Evolutionary conservation across 2,329 filamentous ascomycete species (phyloP), one percentile per base, ranked within the genome.

Genomic region (Talaromyces sp.): DNA sequence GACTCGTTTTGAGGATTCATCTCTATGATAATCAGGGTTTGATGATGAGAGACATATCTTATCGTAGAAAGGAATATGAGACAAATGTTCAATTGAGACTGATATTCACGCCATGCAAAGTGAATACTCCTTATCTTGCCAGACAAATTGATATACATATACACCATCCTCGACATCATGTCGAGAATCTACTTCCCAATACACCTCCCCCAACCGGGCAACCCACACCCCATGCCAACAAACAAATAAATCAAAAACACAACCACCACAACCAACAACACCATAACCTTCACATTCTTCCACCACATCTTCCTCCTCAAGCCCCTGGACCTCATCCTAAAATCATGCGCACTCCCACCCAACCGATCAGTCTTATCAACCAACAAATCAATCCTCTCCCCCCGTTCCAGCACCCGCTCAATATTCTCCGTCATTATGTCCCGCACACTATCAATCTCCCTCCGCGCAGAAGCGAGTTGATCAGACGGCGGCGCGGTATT

Each of bases 231-330:
- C 77, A 91, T 88, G 0, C 89, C 89, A 25, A 91, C 84, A 70
- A 91, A 87, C 13, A 92, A 73, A 74, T 91, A 92, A 3, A 91
- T 73, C 77, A 91, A 79, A 73, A 91, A 91, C 8, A 91, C 77
- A 25, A 84, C 74, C 34, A 85, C 83, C 36, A 95, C 79, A 1
- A 93, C 92, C 53, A 97, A 74, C 71, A 99, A 78, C 6, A 87
- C 89, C 93, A 98, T 97, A 71, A 99, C 80, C 82, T 96, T 96
- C 54, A 96, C 86, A 77, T 99, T 98, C 88, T 98, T 98, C 94
- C 94, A 98, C 95, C 95, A 99, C 95, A 99, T 98, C 79, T 90
- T 86, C 75, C 96, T 86, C 81, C 95, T 91, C 72, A 99, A 78
- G 0, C 92, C 93, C 29, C 93, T 84, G 76, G 91, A 96, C 70